Conservation (phyloP, 257 asterid genomes). For the Ehretia macrophylla region DNA sequence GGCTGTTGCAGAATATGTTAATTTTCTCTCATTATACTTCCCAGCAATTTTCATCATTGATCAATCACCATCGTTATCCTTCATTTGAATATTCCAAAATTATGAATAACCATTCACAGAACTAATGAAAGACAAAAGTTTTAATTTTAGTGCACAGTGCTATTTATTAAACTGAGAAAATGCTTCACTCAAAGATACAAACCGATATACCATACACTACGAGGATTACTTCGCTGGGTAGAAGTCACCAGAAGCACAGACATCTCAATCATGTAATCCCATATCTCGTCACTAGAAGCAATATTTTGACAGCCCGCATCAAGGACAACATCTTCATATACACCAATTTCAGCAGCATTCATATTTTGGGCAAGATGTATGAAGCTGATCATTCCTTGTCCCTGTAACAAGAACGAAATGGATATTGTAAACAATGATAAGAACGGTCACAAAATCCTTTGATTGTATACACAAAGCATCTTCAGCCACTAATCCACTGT, state of each 20-base stretch:
- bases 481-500: neutral
- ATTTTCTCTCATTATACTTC: too few species aligned
- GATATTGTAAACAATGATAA: neutral
- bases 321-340: conserved; percentile 75
- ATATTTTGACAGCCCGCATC: conserved; percentile 91
- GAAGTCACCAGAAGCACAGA: conserved; percentile 67
- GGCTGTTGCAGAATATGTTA: too few species aligned
- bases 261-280: conserved; percentile 80
- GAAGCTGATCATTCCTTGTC: conserved; percentile 88
- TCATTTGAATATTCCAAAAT: too few species aligned
- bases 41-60: too few species aligned
- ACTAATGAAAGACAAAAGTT: too few species aligned
- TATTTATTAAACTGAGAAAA: neutral
- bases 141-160: too few species aligned
- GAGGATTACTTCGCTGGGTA: conserved; percentile 75
- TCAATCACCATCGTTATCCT: too few species aligned
- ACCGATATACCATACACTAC: conserved; percentile 67
- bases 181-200: conserved; percentile 7
- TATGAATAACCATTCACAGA: too few species aligned
- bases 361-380: conserved; percentile 62
- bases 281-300: conserved; percentile 77
- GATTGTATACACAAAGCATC: conserved; percentile 2
- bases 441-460: neutral
- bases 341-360: conserved; percentile 67
- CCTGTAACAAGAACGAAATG: conserved; percentile 40